Percentiles rank a stretch among this genome's conserved stretches.
phyloP scores from a whole-genome alignment of 257 asterid species.

The Solanum appendiculatum region DNA sequence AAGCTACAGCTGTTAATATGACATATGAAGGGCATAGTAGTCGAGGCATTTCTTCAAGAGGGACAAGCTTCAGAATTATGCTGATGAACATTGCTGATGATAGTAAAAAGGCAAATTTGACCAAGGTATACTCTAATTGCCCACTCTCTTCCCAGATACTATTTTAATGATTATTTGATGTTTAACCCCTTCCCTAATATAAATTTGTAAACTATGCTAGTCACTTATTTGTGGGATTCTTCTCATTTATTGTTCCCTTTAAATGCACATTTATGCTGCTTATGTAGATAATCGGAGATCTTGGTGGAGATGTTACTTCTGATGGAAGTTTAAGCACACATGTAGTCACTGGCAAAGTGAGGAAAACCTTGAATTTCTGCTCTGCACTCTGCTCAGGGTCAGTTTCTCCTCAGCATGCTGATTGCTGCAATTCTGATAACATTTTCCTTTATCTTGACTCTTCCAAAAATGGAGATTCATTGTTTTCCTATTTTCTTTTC shows the following conservation, averaged over 20 bases:
- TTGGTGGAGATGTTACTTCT: constrained; percentile 78
- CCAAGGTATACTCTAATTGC: constrained; percentile 41
- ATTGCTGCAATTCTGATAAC: not conserved
- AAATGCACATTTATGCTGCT: constrained; percentile 3
- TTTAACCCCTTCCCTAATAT: not conserved
- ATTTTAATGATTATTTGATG: not conserved
- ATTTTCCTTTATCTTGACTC: not conserved
- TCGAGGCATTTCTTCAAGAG: constrained; percentile 5
- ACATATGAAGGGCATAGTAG: constrained; percentile 17
- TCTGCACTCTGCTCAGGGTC: constrained; percentile 94
- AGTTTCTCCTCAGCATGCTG: constrained; percentile 11
- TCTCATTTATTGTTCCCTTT: not conserved
- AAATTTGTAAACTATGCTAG: not conserved
- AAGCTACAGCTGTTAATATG: constrained; percentile 16
- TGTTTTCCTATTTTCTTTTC: not conserved
- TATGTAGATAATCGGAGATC: constrained; percentile 59
- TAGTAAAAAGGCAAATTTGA: constrained; percentile 52
- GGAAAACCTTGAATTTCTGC: constrained; percentile 78
- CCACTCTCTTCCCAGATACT: not conserved
- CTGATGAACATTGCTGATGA: constrained; percentile 90
- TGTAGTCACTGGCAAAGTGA: constrained; percentile 71
- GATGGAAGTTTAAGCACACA: constrained; percentile 78
- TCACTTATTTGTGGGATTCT: not conserved
- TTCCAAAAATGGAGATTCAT: not conserved
- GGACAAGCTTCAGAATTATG: constrained; percentile 37